A percentile compares a stretch with the other conserved stretches of the same genome.
Conservation (phyloP, 2,329 filamentous ascomycete genomes). For the Ophiostoma tasmaniense region DNA sequence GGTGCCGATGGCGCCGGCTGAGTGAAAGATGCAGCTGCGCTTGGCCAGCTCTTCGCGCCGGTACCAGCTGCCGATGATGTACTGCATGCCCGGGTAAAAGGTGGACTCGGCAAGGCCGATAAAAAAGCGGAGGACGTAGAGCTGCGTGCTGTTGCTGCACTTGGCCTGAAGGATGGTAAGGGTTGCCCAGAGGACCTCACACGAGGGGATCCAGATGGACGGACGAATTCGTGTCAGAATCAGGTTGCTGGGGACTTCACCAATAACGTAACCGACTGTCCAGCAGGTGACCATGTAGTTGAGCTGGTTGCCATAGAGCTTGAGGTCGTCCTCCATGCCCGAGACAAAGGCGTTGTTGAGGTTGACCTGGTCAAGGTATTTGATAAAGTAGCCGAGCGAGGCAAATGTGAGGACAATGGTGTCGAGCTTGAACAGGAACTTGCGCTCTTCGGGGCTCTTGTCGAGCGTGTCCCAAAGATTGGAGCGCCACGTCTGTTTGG, state of each 20-base stretch:
- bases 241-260: slow-evolving; percentile 31
- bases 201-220: slow-evolving; percentile 35
- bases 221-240: slow-evolving; percentile 35
- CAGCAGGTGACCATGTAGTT: slow-evolving; percentile 29
- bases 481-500: slow-evolving; percentile 34
- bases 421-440: slow-evolving; percentile 30
- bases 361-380: slow-evolving; percentile 35
- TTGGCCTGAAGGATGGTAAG: slow-evolving; percentile 29
- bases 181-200: slow-evolving; percentile 31
- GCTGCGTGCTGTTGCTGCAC: slow-evolving; percentile 28
- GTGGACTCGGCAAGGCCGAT: slow-evolving; percentile 35
- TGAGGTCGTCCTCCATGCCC: slow-evolving; percentile 37
- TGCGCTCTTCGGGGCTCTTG: slow-evolving; percentile 28
- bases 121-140: slow-evolving; percentile 37
- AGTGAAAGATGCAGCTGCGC: slow-evolving; percentile 39
- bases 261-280: slow-evolving; percentile 34
- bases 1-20: slow-evolving; percentile 42
- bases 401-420: slow-evolving; percentile 31
- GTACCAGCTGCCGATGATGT: slow-evolving; percentile 40
- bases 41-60: slow-evolving; percentile 41
- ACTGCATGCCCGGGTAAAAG: slow-evolving; percentile 35
- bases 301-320: slow-evolving; percentile 34
- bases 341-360: slow-evolving; percentile 38
- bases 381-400: slow-evolving; percentile 37
- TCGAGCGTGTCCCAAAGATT: slow-evolving; percentile 42